phyloP scores from a whole-genome alignment of 2,329 filamentous ascomycete species.

The Blumeria hordei region DNA sequence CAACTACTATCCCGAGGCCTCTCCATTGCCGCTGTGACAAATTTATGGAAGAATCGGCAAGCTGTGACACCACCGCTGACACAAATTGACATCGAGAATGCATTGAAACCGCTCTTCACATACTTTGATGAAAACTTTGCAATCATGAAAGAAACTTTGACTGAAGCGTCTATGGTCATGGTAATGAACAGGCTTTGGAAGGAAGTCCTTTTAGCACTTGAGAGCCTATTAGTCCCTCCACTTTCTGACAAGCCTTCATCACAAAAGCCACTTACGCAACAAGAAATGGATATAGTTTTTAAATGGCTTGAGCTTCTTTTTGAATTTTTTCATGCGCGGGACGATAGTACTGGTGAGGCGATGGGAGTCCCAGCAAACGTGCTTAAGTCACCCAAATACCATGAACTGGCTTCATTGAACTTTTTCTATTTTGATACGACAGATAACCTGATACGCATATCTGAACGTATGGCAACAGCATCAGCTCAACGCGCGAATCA shows the following conservation, averaged over 20 bases:
- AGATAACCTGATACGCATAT: conserved; percentile 79
- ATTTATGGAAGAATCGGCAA: conserved; percentile 35
- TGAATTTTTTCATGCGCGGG: conserved; percentile 82
- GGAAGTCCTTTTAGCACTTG: conserved; percentile 79
- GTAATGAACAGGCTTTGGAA: conserved; percentile 98
- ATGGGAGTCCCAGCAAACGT: conserved; percentile 77
- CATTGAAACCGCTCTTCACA: conserved; percentile 60
- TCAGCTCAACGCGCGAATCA: conserved; percentile 53
- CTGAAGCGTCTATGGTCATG: conserved; percentile 86
- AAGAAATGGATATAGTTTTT: conserved; percentile 86
- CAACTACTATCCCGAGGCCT: conserved; percentile 47
- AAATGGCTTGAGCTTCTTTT: conserved; percentile 81
- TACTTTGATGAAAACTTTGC: conserved; percentile 99
- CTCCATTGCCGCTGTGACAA: conserved; percentile 49
- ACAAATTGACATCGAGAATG: conserved; percentile 51
- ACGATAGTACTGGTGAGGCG: conserved; percentile 60
- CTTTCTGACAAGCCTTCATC: conserved; percentile 81
- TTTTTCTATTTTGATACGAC: conserved; percentile 97
- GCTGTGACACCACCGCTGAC: conserved; percentile 34
- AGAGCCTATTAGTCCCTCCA: conserved; percentile 72
- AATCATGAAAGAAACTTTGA: conserved; percentile 94
- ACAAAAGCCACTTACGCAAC: conserved; percentile 60
- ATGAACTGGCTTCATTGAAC: conserved; percentile 85
- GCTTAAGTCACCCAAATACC: conserved; percentile 91
- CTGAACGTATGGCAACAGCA: conserved; percentile 80